Conservation (phyloP, 2,329 filamentous ascomycete species). For the Graphilbum fragrans region DNA sequence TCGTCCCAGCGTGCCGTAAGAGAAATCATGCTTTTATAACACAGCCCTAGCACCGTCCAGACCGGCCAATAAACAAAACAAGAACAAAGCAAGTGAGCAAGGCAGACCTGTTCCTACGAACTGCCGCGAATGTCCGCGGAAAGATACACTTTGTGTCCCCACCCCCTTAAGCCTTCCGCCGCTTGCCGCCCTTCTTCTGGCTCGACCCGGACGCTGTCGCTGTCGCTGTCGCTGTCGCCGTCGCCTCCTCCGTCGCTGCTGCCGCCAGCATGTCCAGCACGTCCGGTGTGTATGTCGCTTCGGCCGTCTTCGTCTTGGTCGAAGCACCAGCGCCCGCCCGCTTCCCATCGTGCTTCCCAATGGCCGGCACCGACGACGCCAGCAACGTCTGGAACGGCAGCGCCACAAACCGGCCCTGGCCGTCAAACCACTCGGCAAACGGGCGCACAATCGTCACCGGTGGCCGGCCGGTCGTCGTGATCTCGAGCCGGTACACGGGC, state of each 20-base stretch:
- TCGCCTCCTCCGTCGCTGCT: conserved; percentile 9
- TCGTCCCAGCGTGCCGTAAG: no score
- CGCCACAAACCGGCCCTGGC: conserved; percentile 56
- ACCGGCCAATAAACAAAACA: no score
- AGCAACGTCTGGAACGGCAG: conserved; percentile 70
- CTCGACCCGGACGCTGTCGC: conserved; percentile 18
- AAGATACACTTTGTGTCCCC: not conserved
- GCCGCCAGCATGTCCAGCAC: conserved; percentile 34
- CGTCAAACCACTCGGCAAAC: conserved; percentile 70
- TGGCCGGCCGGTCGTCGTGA: conserved; percentile 32
- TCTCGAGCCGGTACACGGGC: conserved; percentile 63
- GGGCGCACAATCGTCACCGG: conserved; percentile 49
- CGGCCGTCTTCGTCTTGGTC: conserved; percentile 22
- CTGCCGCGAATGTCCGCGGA: no score
- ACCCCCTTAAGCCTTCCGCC: conserved; percentile 27
- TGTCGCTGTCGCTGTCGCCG: conserved; percentile 16
- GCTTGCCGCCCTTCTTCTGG: conserved; percentile 28
- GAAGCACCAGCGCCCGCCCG: conserved; percentile 26
- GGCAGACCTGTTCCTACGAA: no score
- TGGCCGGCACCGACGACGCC: conserved; percentile 51
- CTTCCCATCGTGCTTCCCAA: conserved; percentile 55
- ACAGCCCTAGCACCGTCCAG: no score
- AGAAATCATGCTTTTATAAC: no score
- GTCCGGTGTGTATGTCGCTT: conserved; percentile 22
- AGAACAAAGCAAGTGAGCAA: no score